Evolutionary conservation across 2,329 filamentous ascomycete genomes (phyloP), one percentile per base, ranked within the genome.

Genomic region (Fusarium miscanthi): DNA sequence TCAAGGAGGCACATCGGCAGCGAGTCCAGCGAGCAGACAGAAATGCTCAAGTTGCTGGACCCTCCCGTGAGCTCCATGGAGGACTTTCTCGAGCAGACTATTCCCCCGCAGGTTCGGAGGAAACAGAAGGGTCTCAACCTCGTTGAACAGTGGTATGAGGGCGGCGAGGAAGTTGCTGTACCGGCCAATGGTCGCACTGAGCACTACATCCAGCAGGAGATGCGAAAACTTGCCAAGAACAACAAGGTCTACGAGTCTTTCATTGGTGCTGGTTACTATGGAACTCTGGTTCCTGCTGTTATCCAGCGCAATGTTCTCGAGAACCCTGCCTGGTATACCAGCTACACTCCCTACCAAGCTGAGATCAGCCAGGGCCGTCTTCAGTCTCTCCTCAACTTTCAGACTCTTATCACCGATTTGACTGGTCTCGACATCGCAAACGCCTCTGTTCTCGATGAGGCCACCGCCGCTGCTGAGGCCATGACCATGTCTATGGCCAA

Each of bases 291-390:
- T 2, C 95, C 95, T 17, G 90, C 94, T 64, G 95, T 98, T 57
- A 97, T 98, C 80, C 94, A 96, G 86, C 89, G 95, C 77, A 98
- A 98, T 80, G 89, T 98, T 17, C 86, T 98, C 58, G 94, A 98
- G 86, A 95, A 92, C 81, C 95, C 95, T 14, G 94, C 92, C 10
- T 98, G 95, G 95, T 98, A 98, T 82, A 98, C 95, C 49, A 97
- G 94, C 84, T 98, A 98, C 82, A 98, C 95, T 0, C 95, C 95
- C 23, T 98, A 98, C 83, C 95, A 98, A 84, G 93, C 95, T 8
- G 95, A 98, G 84, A 97, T 98, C 85, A 97, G 94, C 81, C 95
- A 98, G 84, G 95, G 95, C 35, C 91, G 95, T 59, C 84, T 98
- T 69, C 94, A 98, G 85, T 97, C 94, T 8, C 86, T 98, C 52